Conservation (phyloP, 352 stramenopile genomes). For the Phytophthora pluvialis region DNA sequence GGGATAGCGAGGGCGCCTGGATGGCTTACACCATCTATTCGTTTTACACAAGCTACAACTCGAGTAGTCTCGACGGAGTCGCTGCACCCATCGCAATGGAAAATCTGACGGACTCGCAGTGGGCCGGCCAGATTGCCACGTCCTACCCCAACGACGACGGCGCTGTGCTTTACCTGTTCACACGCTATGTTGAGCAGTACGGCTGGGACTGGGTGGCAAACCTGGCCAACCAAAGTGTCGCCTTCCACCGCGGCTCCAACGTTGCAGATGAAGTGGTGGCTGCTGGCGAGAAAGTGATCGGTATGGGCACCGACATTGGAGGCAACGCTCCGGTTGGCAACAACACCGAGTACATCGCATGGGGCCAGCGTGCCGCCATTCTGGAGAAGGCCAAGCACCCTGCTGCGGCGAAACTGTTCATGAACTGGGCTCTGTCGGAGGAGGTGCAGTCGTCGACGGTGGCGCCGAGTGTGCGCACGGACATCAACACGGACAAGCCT, state of each 20-base stretch:
- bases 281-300: constrained; percentile 39
- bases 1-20: constrained; percentile 38
- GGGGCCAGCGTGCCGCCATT: constrained; percentile 59
- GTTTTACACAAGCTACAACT: constrained; percentile 49
- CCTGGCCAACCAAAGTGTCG: constrained; percentile 41
- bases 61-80: constrained; percentile 20
- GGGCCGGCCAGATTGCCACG: constrained; percentile 48
- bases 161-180: constrained; percentile 52
- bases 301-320: constrained; percentile 21
- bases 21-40: constrained; percentile 42
- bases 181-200: constrained; percentile 52
- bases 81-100: constrained; percentile 19
- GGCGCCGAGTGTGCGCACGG: constrained; percentile 39
- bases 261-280: constrained; percentile 26
- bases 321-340: constrained; percentile 21
- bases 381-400: constrained; percentile 55
- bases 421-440: constrained; percentile 60
- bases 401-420: constrained; percentile 56
- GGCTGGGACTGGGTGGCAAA: constrained; percentile 60
- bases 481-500: constrained; percentile 40
- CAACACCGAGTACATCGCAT: constrained; percentile 38
- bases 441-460: constrained; percentile 34
- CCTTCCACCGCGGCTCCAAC: constrained; percentile 45
- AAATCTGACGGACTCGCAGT: constrained; percentile 42
- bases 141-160: constrained; percentile 62